Evolutionary conservation across 176 grass and related monocot species (phyloP).

Genomic region (Rhynchospora pubera): DNA sequence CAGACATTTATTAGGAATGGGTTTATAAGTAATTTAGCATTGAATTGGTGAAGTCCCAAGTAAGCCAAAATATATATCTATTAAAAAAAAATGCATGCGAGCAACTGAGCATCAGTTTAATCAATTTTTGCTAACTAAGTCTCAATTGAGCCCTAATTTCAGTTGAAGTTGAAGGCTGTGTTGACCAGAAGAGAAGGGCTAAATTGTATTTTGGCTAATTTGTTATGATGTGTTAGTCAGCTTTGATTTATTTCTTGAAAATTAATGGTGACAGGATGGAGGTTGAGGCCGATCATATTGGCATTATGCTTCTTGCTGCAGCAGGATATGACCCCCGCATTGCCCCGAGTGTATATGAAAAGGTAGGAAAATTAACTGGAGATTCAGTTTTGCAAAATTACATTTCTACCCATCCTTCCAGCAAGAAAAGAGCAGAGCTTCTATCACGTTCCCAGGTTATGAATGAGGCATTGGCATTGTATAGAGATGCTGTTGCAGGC

Average conservation of each 20-base stretch:
- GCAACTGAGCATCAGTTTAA: not conserved
- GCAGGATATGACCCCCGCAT: constrained; percentile 87
- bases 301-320: constrained; percentile 68
- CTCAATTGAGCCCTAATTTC: not conserved
- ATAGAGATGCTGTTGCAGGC: constrained; percentile 44
- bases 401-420: constrained; percentile 86
- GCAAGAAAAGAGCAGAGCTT: constrained; percentile 66
- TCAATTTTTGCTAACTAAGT: not conserved
- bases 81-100: not conserved
- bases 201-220: not conserved
- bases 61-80: not conserved
- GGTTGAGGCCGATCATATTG: constrained; percentile 94
- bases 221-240: not conserved
- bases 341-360: constrained; percentile 76
- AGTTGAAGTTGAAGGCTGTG: not conserved
- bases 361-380: constrained; percentile 60
- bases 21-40: not conserved
- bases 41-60: not conserved
- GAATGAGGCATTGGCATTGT: constrained; percentile 65
- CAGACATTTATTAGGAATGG: not conserved
- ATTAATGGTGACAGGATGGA: constrained; percentile 59
- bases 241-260: not conserved
- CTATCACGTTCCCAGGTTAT: constrained; percentile 55
- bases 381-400: constrained; percentile 57
- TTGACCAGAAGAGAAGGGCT: not conserved